phyloP scores from a whole-genome alignment of 2,329 filamentous ascomycete genomes.

The Ophiostoma ulmi region DNA sequence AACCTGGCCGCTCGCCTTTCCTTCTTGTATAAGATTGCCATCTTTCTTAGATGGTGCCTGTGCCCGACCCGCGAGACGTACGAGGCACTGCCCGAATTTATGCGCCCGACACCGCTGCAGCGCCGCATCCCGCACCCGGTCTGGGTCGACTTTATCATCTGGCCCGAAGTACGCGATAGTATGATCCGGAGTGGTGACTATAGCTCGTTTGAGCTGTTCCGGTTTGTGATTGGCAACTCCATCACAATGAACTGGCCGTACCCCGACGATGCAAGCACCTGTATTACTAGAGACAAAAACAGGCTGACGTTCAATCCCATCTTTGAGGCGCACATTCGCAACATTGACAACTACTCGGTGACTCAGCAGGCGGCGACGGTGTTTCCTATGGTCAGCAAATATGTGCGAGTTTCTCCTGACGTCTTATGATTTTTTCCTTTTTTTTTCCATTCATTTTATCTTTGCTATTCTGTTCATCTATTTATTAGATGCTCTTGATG shows the following conservation, averaged over 20 bases:
- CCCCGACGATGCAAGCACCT: slow-evolving; percentile 17
- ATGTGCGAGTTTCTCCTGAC: slow-evolving; percentile 8
- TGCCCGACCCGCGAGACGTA: slow-evolving; percentile 20
- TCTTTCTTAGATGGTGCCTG: slow-evolving; percentile 20
- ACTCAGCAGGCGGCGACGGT: slow-evolving; percentile 59
- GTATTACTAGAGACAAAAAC: not conserved
- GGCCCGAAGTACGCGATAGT: slow-evolving; percentile 23
- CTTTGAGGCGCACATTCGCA: slow-evolving; percentile 44
- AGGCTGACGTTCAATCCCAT: slow-evolving; percentile 19
- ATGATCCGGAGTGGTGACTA: slow-evolving; percentile 21
- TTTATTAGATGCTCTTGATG: not conserved
- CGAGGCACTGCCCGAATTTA: slow-evolving; percentile 26
- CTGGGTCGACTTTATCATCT: slow-evolving; percentile 25
- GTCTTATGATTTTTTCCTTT: not conserved
- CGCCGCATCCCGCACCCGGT: slow-evolving; percentile 22
- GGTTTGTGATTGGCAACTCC: slow-evolving; percentile 17
- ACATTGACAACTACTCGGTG: slow-evolving; percentile 75
- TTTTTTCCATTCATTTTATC: not conserved
- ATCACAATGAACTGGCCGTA: slow-evolving; percentile 23
- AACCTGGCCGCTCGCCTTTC: slow-evolving; percentile 12
- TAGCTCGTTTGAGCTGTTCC: slow-evolving; percentile 16
- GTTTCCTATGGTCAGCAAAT: slow-evolving; percentile 52
- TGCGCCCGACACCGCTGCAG: slow-evolving; percentile 31
- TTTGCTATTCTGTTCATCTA: no score
- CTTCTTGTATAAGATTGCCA: slow-evolving; percentile 21